Conservation (phyloP, 2,329 filamentous ascomycete genomes). For the Colletotrichum sp. region DNA sequence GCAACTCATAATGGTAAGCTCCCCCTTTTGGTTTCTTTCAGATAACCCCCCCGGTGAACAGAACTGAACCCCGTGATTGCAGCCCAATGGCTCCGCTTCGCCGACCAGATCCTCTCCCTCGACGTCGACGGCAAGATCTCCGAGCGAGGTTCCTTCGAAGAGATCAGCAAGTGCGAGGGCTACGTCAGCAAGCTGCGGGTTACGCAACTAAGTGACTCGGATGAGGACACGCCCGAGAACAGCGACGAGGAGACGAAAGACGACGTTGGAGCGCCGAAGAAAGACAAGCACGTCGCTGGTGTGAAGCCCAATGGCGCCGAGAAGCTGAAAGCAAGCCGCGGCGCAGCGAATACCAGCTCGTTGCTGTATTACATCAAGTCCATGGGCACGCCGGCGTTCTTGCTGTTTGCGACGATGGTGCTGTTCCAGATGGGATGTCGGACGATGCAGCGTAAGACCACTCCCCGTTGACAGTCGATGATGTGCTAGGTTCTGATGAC, state of each 20-base stretch:
- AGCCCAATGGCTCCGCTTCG: slow-evolving; percentile 4
- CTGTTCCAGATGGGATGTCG: background rate
- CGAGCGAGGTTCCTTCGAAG: background rate
- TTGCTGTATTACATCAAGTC: slow-evolving; percentile 8
- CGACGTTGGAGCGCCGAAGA: background rate
- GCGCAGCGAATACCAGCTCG: background rate
- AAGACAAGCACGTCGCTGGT: accelerated
- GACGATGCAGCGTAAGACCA: background rate
- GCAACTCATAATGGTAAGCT: slow-evolving; percentile 37
- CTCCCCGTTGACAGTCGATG: background rate
- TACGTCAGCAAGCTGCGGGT: background rate
- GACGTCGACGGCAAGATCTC: background rate
- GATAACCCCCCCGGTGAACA: background rate
- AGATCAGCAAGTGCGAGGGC: background rate
- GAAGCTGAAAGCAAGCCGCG: background rate
- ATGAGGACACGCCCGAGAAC: background rate
- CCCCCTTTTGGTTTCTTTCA: background rate
- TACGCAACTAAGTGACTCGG: background rate
- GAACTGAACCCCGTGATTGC: background rate
- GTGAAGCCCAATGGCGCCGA: background rate
- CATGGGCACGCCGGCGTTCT: background rate
- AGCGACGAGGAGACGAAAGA: background rate
- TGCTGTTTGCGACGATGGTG: background rate
- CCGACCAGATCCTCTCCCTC: slow-evolving; percentile 1
- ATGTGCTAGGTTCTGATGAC: background rate